phyloP scores from a whole-genome alignment of 139 green algal genomes.

The Picochlorum sp. region DNA sequence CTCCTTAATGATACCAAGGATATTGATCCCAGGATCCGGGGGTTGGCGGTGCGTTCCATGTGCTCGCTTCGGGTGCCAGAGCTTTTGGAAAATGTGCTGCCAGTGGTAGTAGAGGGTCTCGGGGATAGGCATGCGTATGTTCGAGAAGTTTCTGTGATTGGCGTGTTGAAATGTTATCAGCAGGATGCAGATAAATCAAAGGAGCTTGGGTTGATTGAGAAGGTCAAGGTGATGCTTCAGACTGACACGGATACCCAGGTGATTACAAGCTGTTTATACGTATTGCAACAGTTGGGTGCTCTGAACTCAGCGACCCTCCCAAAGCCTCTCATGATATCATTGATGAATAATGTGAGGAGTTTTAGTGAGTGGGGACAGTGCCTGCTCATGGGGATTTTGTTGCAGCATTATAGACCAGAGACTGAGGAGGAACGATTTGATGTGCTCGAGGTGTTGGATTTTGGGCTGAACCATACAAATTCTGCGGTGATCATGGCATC shows the following conservation, averaged over 20 bases:
- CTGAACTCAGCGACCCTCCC: slow-evolving; percentile 13
- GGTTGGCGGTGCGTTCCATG: slow-evolving; percentile 84
- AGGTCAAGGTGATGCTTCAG: slow-evolving; percentile 53
- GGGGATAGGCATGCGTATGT: slow-evolving; percentile 81
- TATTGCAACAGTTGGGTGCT: slow-evolving; percentile 50
- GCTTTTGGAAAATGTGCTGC: slow-evolving; percentile 89
- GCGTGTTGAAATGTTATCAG: slow-evolving; percentile 83
- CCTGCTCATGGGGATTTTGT: slow-evolving; percentile 75
- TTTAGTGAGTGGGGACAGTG: slow-evolving; percentile 94
- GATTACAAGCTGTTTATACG: slow-evolving; percentile 77
- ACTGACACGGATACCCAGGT: slow-evolving; percentile 75
- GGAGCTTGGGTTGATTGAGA: slow-evolving; percentile 44
- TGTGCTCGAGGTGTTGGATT: slow-evolving; percentile 92
- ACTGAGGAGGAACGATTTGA: slow-evolving; percentile 83
- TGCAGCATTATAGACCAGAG: slow-evolving; percentile 54
- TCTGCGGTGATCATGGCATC: slow-evolving; percentile 83
- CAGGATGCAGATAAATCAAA: slow-evolving; percentile 34
- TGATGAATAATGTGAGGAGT: slow-evolving; percentile 89
- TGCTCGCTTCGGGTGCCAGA: slow-evolving; percentile 83
- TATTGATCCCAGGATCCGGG: slow-evolving; percentile 83
- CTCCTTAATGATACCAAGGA: slow-evolving; percentile 71
- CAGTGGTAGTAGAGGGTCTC: slow-evolving; percentile 38
- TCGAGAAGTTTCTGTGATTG: slow-evolving; percentile 77
- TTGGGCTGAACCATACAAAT: slow-evolving; percentile 81
- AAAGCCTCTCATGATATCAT: slow-evolving; percentile 60